Conservation (phyloP, 1,139 yeast species). For the Geotrichum fermentans region DNA sequence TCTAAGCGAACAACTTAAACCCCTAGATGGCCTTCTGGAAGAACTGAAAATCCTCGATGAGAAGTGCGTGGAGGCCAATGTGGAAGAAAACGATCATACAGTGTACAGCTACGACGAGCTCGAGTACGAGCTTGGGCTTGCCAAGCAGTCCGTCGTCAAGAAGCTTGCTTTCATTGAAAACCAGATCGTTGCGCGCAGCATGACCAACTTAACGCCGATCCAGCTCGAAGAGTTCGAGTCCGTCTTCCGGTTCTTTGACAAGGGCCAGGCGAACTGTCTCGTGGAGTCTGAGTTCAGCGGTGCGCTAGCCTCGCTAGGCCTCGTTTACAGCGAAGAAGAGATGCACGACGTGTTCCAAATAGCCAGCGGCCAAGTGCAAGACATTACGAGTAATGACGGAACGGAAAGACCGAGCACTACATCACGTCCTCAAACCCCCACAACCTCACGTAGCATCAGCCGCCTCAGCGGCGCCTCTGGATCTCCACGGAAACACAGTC, state of each 20-base stretch:
- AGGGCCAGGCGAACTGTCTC: slow-evolving; percentile 35
- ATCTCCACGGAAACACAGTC: slow-evolving; percentile 8
- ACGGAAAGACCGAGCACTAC: background rate
- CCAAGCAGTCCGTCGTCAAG: slow-evolving; percentile 38
- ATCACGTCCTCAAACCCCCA: background rate
- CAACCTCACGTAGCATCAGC: background rate
- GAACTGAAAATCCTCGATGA: slow-evolving; percentile 32
- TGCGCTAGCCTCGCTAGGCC: slow-evolving; percentile 41
- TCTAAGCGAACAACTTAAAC: slow-evolving; percentile 35
- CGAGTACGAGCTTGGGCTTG: slow-evolving; percentile 40
- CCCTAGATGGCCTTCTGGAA: slow-evolving; percentile 32
- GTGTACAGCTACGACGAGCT: slow-evolving; percentile 40
- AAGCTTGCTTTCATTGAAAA: slow-evolving; percentile 41
- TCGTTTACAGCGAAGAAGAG: slow-evolving; percentile 38
- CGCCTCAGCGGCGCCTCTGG: background rate
- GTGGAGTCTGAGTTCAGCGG: slow-evolving; percentile 39
- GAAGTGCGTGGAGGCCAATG: slow-evolving; percentile 38
- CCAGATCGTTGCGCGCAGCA: slow-evolving; percentile 40
- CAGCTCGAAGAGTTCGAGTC: slow-evolving; percentile 44
- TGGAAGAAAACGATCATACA: slow-evolving; percentile 42
- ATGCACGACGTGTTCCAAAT: slow-evolving; percentile 37
- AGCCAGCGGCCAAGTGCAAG: slow-evolving; percentile 23
- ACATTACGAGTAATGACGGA: background rate
- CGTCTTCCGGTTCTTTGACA: slow-evolving; percentile 42
- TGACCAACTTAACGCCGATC: slow-evolving; percentile 41